phyloP scores from a whole-genome alignment of 805 yeast genomes.

The Candida taoyuanica region DNA sequence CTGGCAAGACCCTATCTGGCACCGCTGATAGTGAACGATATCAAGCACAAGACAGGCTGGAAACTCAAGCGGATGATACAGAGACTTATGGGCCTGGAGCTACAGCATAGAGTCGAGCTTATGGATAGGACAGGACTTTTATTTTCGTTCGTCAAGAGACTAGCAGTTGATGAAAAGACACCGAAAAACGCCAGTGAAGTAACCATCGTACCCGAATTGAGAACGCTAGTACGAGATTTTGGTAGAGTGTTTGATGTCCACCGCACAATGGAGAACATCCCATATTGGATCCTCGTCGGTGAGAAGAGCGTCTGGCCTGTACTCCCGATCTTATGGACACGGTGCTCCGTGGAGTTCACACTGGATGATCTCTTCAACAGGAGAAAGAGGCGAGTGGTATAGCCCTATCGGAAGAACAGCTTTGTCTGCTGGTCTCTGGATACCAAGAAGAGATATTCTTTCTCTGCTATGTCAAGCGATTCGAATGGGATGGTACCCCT shows the following conservation, averaged over 20 bases:
- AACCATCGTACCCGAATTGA: slow-evolving; percentile 83
- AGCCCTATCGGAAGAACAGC: slow-evolving; percentile 37
- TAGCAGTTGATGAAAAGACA: slow-evolving; percentile 84
- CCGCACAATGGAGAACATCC: slow-evolving; percentile 76
- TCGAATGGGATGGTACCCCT: slow-evolving; percentile 38
- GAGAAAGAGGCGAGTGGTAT: slow-evolving; percentile 8
- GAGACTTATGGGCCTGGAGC: slow-evolving; percentile 53
- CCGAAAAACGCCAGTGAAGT: slow-evolving; percentile 78
- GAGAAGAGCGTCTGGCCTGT: slow-evolving; percentile 93
- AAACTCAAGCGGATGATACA: slow-evolving; percentile 33
- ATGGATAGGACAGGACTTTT: slow-evolving; percentile 75
- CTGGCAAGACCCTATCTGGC: slow-evolving; percentile 92
- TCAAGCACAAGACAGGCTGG: slow-evolving; percentile 57
- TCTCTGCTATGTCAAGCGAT: slow-evolving; percentile 39
- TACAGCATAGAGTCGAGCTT: slow-evolving; percentile 79
- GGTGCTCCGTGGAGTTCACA: slow-evolving; percentile 87
- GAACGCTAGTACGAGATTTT: slow-evolving; percentile 42
- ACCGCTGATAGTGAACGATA: slow-evolving; percentile 78
- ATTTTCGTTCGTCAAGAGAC: slow-evolving; percentile 62
- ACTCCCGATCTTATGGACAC: slow-evolving; percentile 74
- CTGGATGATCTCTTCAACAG: slow-evolving; percentile 62
- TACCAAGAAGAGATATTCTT: slow-evolving; percentile 57
- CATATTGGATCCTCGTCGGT: slow-evolving; percentile 88
- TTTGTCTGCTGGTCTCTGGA: slow-evolving; percentile 46
- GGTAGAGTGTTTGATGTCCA: slow-evolving; percentile 47